phyloP scores from a whole-genome alignment of 306 rosid species.

The Prunus mira region DNA sequence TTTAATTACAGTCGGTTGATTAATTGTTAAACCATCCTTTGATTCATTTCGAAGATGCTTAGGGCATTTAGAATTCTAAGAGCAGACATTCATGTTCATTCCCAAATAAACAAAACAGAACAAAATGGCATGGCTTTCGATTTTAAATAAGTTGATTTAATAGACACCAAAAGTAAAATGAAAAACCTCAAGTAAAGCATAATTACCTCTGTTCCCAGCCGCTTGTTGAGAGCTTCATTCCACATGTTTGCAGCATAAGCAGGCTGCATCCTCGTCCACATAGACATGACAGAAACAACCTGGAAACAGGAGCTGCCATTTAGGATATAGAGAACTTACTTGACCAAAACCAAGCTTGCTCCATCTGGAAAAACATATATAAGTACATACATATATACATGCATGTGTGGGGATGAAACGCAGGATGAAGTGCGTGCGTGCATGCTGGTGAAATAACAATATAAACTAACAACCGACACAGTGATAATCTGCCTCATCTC shows the following conservation, averaged over 20 bases:
- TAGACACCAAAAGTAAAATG: neutral
- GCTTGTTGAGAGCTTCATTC: conserved; percentile 98
- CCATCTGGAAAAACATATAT: neutral
- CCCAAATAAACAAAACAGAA: neutral
- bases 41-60: neutral
- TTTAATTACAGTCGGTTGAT: too few relatives aligned
- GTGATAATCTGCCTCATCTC: neutral
- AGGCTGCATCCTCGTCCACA: conserved; percentile 98
- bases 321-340: conserved; percentile 16
- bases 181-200: neutral
- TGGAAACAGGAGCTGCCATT: conserved; percentile 33
- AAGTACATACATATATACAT: neutral
- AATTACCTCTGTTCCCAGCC: conserved; percentile 83
- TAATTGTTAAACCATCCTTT: neutral
- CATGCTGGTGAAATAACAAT: neutral
- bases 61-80: neutral
- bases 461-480: neutral
- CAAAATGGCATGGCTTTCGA: neutral
- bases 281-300: conserved; percentile 99
- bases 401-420: neutral
- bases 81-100: neutral
- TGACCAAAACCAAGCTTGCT: neutral
- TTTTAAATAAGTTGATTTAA: neutral
- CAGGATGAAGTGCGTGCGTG: neutral
- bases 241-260: conserved; percentile 98